Evolutionary conservation across 164 flowering plant species (phyloP), one percentile per base, ranked within the genome.

Genomic region (Cinnamomum micranthum): DNA sequence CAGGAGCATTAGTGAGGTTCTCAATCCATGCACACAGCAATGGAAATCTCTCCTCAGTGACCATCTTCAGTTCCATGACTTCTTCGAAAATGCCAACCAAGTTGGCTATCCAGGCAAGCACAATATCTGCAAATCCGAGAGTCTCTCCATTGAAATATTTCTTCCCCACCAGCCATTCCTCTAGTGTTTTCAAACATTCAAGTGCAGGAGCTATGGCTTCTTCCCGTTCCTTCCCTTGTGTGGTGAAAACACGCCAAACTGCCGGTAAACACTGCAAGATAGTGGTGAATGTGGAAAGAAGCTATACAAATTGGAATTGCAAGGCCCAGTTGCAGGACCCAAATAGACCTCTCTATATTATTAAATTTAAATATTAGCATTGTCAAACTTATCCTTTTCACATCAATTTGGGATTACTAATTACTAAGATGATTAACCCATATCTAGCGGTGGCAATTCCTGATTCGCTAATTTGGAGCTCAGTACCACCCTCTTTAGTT

Each of bases 141-240:
- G 67, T 64, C 67, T 23, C 67, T 14, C 67, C 67, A 25, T 23
- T 25, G 28, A 64, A 64, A 64, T n/a, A 64, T 64, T 64, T 64
- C 67, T 64, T 64, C 28, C 67, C 67, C 17, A n/a, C 67, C 2
- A 64, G 67, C 67, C 17, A 13, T 14, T 9, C 67, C 24, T 64
- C 67, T 24, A 64, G 24, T 22, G 28, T 23, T 64, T 64, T 64
- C 4, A 67, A 41, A 50, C 70, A 27, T 19, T 33, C 70, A 3
- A 67, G 28, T 35, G 70, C 70, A 27, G 22, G 22, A 67, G 50
- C 50, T 27, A 67, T 67, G 13, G 70, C 70, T 28, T 67, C 70
- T 15, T 67, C 50, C 33, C 33, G 70, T 10, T 67, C 70, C 50
- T 67, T 67, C 50, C 70, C 70, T 28, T 20, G 20, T 14, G 47